Base-by-base conservation (phyloP, 352 stramenopile genomes). In the Sclerospora graminicola region DNA sequence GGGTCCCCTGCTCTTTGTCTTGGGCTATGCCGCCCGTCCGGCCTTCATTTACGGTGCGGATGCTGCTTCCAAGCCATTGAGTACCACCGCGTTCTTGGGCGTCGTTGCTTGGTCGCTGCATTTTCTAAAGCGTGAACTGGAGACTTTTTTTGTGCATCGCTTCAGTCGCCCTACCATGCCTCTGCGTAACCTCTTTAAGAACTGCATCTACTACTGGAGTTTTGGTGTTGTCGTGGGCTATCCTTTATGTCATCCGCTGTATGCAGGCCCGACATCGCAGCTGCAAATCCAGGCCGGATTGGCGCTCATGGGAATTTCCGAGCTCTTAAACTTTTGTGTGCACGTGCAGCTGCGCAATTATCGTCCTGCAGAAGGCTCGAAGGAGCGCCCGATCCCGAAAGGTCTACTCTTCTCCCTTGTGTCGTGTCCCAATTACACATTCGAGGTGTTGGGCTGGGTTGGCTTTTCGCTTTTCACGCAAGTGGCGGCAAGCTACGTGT, bases 371-470 rank as follows among this genome's bases (percentile, higher is more conserved):
- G 81, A 93, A 50, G 80, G 80, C 29, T 87, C 69, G 19, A 76
- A 87, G 51, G 57, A 72, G 26, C 73, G 78, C 14, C 76, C 74
- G 16, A 69, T 87, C 16, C 82, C 76, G 13, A 82, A 69, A 47
- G 77, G 72, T 2, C 66, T 60, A 38, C 70, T 93, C 19, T 95
- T 95, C 45, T 53, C 61, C n/a, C 59, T 90, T 29, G 77, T 94
- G 11, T 89, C 81, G 49, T 95, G 81, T 64, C 84, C 84, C 23
- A 95, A 95, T 63, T 95, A 95, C 64, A 89, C 74, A 45, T 93
- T 91, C 48, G 84, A 95, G 48, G 77, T 95, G 47, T 62, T 89
- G 16, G 76, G 78, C 34, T 95, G 84, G 84, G 51, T 93, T n/a
- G 76, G 72, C 35, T 95, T 92, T 60, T 86, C 79, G 32, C 57